Base-by-base conservation (phyloP, 306 rosid species). In the Dalbergia cultrata region DNA sequence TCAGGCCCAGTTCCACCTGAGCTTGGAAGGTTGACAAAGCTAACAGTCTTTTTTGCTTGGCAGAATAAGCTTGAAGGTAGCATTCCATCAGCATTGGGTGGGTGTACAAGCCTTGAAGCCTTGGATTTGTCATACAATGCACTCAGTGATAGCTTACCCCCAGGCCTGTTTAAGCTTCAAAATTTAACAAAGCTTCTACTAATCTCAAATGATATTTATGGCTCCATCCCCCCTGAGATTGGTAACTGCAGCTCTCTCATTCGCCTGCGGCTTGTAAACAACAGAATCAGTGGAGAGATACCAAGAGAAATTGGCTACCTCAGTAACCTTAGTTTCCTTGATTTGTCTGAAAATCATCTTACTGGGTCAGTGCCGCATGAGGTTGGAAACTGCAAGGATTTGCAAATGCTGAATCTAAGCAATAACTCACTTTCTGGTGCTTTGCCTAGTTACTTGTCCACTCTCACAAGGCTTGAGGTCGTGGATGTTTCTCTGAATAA, bases 341-440 rank as follows among this genome's bases (percentile, higher is more conserved):
- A 94, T 79, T 84, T 94, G 67, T 90, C 97, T 6, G 87, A 85
- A 67, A 94, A 92, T 81, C 89, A 70, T 65, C 91, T 94, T 44
- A 81, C 85, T 7, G 96, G 98, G 12, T 44, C 84, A 5, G 71
- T 94, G 2, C 98, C 98, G 8, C 43, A 58, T 35, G 91, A 92
- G 85, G 77, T 94, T 59, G 93, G 97, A 16, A 86, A 89, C 17
- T 94, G 98, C 75, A 83, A 73, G 5, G 88, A 81, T 11, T 78
- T 94, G n/a, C 96, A 94, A 85, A 90, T 92, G 91, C 78, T 94
- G 76, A 92, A 90, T 83, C 89, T 94, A 4, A 92, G 97, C 83
- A 90, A 92, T 57, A 94, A 94, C 87, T 87, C 90, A 9, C 88
- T 94, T 75, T 85, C 90, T 22, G 97, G 94, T 17, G 76, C 73